Base-by-base conservation (phyloP, 2,329 filamentous ascomycete species). In the Neonectria coccinea region DNA sequence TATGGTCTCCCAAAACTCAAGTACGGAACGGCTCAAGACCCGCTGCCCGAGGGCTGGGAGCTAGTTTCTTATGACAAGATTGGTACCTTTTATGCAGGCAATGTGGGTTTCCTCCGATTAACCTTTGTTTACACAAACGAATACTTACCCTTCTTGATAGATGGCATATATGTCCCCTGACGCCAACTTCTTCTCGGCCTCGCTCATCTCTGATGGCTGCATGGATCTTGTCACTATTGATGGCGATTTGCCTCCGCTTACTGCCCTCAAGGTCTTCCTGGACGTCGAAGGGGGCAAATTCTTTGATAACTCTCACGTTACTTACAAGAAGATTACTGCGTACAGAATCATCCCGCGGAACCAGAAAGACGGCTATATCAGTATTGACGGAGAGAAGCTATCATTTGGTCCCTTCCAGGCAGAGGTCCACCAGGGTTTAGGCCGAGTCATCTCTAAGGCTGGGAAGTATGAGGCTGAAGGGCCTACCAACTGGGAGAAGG, bases 11-110 rank as follows among this genome's bases (percentile, higher is more conserved):
- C 94, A 3, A 78, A 85, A 6, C 82, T 98, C 41, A 86, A 87
- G 72, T 97, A 92, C 73, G 96, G 96, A 54, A 95, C 92, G 0
- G 82, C 96, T 63, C 87, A 88, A 56, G 93, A 97, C 70, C 84
- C 90, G 16, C 77, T 98, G 0, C 94, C 94, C 0, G 81, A 86
- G 2, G 91, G 88, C 50, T 99, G 96, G 94, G 85, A 91, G 65
- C 81, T 91, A 20, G 81, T 91, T 3, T 88, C 91, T 1, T 87
- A 91, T 67, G 89, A 96, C 67, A 92, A 91, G 31, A 83, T 99
- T 59, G 94, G 94, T 51, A 97, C 93, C 74, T 97, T 99, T 77
- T 98, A 97, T 79, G 92, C 91, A 33, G 96, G 96, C 66, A 99
- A 97, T 77, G 89, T 90, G 75, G 81, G 88, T 82, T 20, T 9